Base-by-base conservation (phyloP, 345 rosid species). In the Euclidium syriacum region DNA sequence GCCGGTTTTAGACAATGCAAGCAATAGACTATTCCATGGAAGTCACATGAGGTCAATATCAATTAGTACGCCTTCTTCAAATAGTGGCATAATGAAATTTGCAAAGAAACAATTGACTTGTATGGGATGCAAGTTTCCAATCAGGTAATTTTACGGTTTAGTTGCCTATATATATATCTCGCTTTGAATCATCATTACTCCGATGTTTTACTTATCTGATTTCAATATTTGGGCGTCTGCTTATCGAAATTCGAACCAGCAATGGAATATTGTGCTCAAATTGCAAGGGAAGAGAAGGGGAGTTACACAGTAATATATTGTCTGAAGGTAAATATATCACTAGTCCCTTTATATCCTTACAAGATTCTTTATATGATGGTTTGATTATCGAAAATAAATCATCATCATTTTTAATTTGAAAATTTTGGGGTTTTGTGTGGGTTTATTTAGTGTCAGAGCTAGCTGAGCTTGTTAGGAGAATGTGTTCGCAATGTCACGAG, bases 401-500 rank as follows among this genome's bases (percentile, higher is more conserved):
- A n/a, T n/a, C n/a, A n/a, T n/a, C n/a, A n/a, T n/a, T n/a, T n/a
- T n/a, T n/a, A n/a, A n/a, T n/a, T n/a, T n/a, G n/a, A n/a, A n/a
- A n/a, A n/a, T n/a, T n/a, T n/a, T n/a, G n/a, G n/a, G n/a, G n/a
- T n/a, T n/a, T n/a, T n/a, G 3, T 15, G 7, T 6, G 5, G 63
- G 58, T 79, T 65, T 38, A 58, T 69, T 65, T 78, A 94, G 96
- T 94, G 63, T 77, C 95, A 9, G 97, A 86, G 36, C 81, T 90
- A 52, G 97, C 90, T 75, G 79, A 70, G 68, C 81, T 87, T 52
- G 85, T 90, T 75, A 90, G 96, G 56, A 90, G 81, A 75, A 70
- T 90, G 17, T 90, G 97, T 97, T 86, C 96, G 0, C 97, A 94
- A 71, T 94, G 99, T 68, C 97, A 94, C 65, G 99, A 90, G 59